A percentile compares a stretch with the other conserved stretches of the same genome.
Evolutionary conservation across 1,139 yeast species (phyloP).

Genomic region (Suzukiozyma palmioleophila): DNA sequence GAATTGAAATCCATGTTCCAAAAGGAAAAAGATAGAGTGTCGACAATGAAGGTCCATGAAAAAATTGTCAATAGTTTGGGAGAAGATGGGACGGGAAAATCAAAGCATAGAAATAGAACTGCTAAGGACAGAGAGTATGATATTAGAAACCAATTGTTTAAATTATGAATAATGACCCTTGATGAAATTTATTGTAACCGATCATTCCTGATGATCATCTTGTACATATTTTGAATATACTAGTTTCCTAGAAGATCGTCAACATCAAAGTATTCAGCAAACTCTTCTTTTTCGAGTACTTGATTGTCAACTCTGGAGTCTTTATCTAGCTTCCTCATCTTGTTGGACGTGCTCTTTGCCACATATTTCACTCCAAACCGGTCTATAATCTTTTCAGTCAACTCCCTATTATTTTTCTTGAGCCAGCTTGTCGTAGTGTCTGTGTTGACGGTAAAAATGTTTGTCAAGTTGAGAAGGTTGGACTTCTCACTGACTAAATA

Average conservation of each 20-base stretch:
- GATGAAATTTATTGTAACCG: too few relatives aligned
- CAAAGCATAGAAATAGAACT: slow-evolving; percentile 36
- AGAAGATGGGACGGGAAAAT: slow-evolving; percentile 34
- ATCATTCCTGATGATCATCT: not conserved
- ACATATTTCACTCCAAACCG: slow-evolving; percentile 17
- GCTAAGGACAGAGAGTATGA: slow-evolving; percentile 46
- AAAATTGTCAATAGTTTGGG: slow-evolving; percentile 35
- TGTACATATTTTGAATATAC: slow-evolving; percentile 3
- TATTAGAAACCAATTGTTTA: slow-evolving; percentile 36
- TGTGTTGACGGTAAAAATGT: slow-evolving; percentile 21
- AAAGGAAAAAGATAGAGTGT: slow-evolving; percentile 29
- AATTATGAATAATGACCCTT: slow-evolving; percentile 18
- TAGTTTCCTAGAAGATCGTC: slow-evolving; percentile 20
- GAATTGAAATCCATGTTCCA: slow-evolving; percentile 22
- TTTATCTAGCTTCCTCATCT: slow-evolving; percentile 14
- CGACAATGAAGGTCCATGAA: slow-evolving; percentile 24
- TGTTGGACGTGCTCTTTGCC: slow-evolving; percentile 11
- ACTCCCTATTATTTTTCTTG: not conserved
- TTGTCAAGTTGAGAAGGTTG: slow-evolving; percentile 27
- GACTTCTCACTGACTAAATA: slow-evolving; percentile 20
- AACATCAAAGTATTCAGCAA: slow-evolving; percentile 31
- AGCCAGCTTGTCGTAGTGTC: not conserved
- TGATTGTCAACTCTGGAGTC: slow-evolving; percentile 9
- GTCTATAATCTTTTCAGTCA: slow-evolving; percentile 17
- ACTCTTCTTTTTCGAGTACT: slow-evolving; percentile 22